A percentile compares a stretch with the other conserved stretches of the same genome.
These are phyloP conservation scores for Punctularia strigosozonata DNA, from an alignment of 768 basidiomycete species.

Conservation along the genomic window DNA sequence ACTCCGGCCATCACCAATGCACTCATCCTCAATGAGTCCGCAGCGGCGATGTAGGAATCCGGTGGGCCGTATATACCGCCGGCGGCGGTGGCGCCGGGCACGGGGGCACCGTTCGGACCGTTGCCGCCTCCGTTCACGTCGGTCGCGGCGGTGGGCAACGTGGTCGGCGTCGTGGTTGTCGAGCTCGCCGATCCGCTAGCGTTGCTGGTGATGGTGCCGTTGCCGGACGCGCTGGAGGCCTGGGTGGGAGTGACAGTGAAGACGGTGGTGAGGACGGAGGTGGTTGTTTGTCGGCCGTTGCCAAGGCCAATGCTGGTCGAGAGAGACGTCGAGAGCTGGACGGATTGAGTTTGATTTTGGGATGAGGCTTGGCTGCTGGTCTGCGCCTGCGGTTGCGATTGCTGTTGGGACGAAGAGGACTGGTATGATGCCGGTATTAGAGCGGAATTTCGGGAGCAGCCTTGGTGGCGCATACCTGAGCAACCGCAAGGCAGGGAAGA, in stretches of 20 bases:
- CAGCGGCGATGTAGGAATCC: conserved; percentile 54
- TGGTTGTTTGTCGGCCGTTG: conserved; percentile 28
- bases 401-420: conserved; percentile 4
- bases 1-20: conserved; percentile 31
- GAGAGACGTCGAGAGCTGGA: conserved; percentile 23
- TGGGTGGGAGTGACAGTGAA: conserved; percentile 32
- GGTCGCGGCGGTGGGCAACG: conserved; percentile 52
- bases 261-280: conserved; percentile 28
- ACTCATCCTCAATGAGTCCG: too few relatives aligned
- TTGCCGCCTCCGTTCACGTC: conserved; percentile 40
- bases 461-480: conserved; percentile 24
- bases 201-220: conserved; percentile 15
- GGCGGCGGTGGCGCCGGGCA: conserved; percentile 37
- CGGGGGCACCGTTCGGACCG: conserved; percentile 40
- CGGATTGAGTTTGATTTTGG: conserved; percentile 17
- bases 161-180: conserved; percentile 26
- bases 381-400: conserved; percentile 4
- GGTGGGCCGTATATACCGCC: conserved; percentile 51
- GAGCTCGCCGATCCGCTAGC: conserved; percentile 18
- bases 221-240: conserved; percentile 13
- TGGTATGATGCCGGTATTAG: conserved; percentile 4
- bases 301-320: conserved; percentile 24
- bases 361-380: conserved; percentile 2
- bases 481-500: conserved; percentile 28
- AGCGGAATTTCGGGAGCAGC: neutral